Evolutionary conservation across 805 yeast species (phyloP).

Genomic region (Zygosaccharomyces gambellarensis): DNA sequence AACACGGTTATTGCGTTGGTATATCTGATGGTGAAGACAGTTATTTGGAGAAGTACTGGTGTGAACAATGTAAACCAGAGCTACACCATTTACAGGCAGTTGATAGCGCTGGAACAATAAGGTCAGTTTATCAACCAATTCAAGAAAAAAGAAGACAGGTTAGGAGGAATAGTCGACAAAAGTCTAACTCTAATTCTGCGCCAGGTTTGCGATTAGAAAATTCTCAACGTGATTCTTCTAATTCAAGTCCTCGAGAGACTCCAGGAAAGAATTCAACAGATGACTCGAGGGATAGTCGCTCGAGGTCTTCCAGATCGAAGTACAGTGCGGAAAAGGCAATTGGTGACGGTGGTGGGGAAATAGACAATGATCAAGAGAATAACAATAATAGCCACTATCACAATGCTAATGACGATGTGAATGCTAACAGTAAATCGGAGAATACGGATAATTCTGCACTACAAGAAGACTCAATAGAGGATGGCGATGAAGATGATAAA

Average conservation of each 20-base stretch:
- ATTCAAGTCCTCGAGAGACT: neutral
- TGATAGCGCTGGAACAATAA: constrained; percentile 22
- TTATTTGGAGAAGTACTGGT: constrained; percentile 92
- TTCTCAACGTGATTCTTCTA: neutral
- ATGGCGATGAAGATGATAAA: constrained; percentile 23
- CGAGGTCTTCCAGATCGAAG: neutral
- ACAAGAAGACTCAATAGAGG: constrained; percentile 1
- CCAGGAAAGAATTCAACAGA: neutral
- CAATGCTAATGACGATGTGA: neutral
- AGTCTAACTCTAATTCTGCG: neutral
- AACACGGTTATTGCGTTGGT: constrained; percentile 95
- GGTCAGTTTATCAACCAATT: constrained; percentile 38
- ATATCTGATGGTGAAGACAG: constrained; percentile 58
- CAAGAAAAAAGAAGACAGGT: constrained; percentile 34
- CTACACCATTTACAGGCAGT: constrained; percentile 45
- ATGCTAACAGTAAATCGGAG: neutral
- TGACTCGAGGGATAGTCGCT: neutral
- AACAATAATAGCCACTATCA: constrained; percentile 2
- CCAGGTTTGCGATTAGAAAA: neutral
- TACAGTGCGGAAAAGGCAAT: constrained; percentile 1
- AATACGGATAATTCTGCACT: neutral
- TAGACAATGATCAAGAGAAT: neutral
- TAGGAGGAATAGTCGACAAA: constrained; percentile 21
- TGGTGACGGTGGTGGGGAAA: constrained; percentile 5
- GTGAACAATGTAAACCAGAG: constrained; percentile 87